A percentile compares a stretch with the other conserved stretches of the same genome.
These are phyloP conservation scores for Dioszegia aurantiaca DNA, from an alignment of 768 basidiomycete species.

Conservation along the genomic window DNA sequence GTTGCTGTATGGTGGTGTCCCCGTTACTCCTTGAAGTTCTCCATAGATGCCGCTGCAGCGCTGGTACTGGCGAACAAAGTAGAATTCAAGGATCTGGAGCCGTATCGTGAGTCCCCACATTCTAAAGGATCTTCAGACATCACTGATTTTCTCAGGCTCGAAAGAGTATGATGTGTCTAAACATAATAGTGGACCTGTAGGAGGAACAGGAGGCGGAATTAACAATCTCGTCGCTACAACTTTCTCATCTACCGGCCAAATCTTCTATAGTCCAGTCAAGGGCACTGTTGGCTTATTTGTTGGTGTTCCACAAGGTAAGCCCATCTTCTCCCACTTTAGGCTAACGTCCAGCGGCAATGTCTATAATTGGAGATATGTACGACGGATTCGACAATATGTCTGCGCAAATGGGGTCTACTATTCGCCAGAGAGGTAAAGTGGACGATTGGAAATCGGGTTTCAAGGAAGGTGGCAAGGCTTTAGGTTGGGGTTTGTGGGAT, in stretches of 20 bases:
- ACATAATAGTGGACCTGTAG: conserved; percentile 54
- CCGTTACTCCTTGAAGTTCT: conserved; percentile 57
- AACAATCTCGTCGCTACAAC: conserved; percentile 59
- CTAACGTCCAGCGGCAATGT: conserved; percentile 30
- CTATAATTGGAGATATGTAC: conserved; percentile 53
- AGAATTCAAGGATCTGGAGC: conserved; percentile 47
- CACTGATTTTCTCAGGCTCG: conserved; percentile 43
- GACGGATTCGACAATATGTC: conserved; percentile 19
- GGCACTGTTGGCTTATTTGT: conserved; percentile 3
- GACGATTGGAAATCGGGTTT: conserved; percentile 55
- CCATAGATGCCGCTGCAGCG: conserved; percentile 56
- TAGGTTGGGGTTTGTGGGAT: conserved; percentile 49
- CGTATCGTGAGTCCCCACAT: conserved; percentile 55
- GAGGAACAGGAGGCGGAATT: conserved; percentile 55
- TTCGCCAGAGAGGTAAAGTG: conserved; percentile 38
- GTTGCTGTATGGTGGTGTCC: conserved; percentile 63
- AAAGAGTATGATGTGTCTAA: conserved; percentile 56
- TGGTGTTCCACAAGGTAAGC: conserved; percentile 13
- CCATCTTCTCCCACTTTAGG: no score
- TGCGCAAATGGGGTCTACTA: conserved; percentile 14
- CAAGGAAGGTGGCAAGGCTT: conserved; percentile 56
- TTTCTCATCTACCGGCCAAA: conserved; percentile 1
- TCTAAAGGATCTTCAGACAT: background rate
- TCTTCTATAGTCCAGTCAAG: conserved; percentile 15
- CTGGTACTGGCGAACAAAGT: conserved; percentile 52